Base-by-base conservation (phyloP, 805 yeast genomes). In the Teunomyces tritomae region DNA sequence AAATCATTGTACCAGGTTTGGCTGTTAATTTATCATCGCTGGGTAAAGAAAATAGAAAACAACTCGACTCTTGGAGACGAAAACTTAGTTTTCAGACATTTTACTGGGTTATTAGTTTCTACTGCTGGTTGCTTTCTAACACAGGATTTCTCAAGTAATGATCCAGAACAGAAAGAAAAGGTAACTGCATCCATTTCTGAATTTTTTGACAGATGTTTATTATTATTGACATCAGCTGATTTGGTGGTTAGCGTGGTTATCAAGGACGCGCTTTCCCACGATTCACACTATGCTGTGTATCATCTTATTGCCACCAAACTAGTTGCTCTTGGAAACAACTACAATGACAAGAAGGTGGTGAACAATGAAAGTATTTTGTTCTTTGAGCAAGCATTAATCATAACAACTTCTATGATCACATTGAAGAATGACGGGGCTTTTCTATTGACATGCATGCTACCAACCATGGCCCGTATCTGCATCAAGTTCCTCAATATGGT, bases 61-160 rank as follows among this genome's bases (percentile, higher is more conserved):
- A 57, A 53, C 34, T 45, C 55, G n/a, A 26, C 35, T n/a, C 63
- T 44, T 50, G 67, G 55, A 56, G 76, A 57, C 67, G 73, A 68
- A n/a, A 80, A 62, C 49, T 55, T 69, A 8, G 76, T 81, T 24
- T 82, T 82, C 63, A 71, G 86, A 55, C 85, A 83, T 57, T 84
- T 77, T 58, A 83, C 89, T 2, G 94, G 92, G 7, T 82, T 84
- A 50, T 63, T 88, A 50, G 88, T 89, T 2, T 80, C 89, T 0
- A 68, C 85, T 0, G 78, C 88, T 43, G 89, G 95, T 39, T 74
- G 83, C 11, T 78, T 85, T 48, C 59, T 84, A 20, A 57, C 52
- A 14, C 58, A 66, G 5, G 61, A 50, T 20, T 74, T 61, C 53
- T 44, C 62, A 3, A 45, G 44, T 13, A 52, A 52, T 40, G 64